A percentile compares a stretch with the other conserved stretches of the same genome.
Evolutionary conservation across 345 rosid species (phyloP).

Genomic region (Gossypium raimondii): DNA sequence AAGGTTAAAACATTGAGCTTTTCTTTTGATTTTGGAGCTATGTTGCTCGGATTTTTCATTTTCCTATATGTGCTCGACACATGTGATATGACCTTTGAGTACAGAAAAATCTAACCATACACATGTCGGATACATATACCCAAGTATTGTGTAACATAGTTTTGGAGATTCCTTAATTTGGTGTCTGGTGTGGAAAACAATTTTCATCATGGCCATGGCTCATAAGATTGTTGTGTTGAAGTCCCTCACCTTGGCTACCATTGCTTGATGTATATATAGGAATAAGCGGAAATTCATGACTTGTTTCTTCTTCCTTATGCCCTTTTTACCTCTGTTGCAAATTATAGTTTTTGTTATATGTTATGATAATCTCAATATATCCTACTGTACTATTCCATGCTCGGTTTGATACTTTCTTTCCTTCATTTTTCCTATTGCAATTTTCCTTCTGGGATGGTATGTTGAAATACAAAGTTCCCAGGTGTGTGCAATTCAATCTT

Average conservation of each 20-base stretch:
- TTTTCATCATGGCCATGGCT: neutral
- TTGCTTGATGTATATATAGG: neutral
- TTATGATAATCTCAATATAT: neutral
- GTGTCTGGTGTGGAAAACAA: neutral
- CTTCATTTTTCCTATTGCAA: neutral
- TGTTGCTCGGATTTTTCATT: too few species aligned
- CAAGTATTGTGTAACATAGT: too few species aligned
- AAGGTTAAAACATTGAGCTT: too few species aligned
- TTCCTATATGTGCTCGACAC: too few species aligned
- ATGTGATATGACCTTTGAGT: too few species aligned
- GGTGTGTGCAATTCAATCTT: slow-evolving; percentile 77
- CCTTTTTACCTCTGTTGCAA: neutral
- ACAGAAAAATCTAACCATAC: too few species aligned
- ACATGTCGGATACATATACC: too few species aligned
- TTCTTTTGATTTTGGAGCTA: too few species aligned
- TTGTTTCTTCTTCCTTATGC: neutral
- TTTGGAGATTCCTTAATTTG: neutral
- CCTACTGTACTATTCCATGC: too few species aligned
- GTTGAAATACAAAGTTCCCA: slow-evolving; percentile 29
- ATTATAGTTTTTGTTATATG: neutral
- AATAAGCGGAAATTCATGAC: neutral
- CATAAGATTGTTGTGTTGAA: neutral
- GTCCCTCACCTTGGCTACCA: neutral
- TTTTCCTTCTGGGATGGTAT: slow-evolving; percentile 9
- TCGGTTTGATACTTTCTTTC: neutral